Evolutionary conservation across 305 asterid genomes (phyloP), one percentile per base, ranked within the genome.

Genomic region (Euphrasia arctica): DNA sequence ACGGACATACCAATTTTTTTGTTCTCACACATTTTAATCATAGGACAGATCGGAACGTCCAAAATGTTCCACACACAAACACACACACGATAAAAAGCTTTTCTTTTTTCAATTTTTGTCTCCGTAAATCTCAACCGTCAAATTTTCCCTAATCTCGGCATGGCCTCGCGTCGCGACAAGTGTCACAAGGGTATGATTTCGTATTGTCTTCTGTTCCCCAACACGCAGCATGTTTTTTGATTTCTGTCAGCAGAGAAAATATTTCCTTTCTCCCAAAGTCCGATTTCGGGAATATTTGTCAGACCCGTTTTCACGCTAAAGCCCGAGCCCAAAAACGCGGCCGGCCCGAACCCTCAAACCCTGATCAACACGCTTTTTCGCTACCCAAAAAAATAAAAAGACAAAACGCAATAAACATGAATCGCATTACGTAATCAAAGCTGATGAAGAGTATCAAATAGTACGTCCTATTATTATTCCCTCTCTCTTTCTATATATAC

Each of bases 251-350:
- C 76, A 71, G 36, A 49, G 28, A 64, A 60, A 64, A 69, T 65
- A 66, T 67, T 45, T 66, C 34, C 55, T 59, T 58, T 64, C 72
- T 59, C 11, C 69, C 75, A 73, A 73, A 76, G 72, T 49, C 60
- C 66, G 69, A 65, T 51, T 50, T 60, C 65, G 57, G 47, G 70
- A 78, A 55, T 69, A 72, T 47, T 45, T 2, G 11, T 48, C 56
- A 13, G 27, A 11, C 50, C 50, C n/a, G 14, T 3, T 45, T 45
- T 45, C 14, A 45, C 14, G 14, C 14, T 45, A 45, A 45, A 10
- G 14, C 50, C 50, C 50, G 14, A 45, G 3, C n/a, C 50, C 0
- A 45, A 45, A 45, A 45, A 45, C 50, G 14, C 12, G 50, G 22
- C 22, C 22, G 22, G 22, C 22, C 22, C 22, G 22, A 18, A 18